phyloP scores from a whole-genome alignment of 768 basidiomycete species.

The Hericium erinaceus region DNA sequence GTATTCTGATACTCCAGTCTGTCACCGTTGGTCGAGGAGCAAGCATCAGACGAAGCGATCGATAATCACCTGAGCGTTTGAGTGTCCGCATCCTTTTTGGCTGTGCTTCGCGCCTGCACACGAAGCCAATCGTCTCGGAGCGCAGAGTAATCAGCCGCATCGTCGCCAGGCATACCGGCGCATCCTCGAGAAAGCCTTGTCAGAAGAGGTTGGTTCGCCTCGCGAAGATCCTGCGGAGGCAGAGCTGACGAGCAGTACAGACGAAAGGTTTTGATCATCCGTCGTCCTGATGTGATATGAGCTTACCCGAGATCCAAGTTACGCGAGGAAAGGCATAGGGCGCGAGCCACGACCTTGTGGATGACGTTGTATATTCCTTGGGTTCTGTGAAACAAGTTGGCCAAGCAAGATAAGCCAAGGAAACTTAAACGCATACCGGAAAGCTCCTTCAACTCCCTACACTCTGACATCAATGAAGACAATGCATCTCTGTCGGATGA shows the following conservation, averaged over 20 bases:
- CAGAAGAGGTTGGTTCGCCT: conserved; percentile 36
- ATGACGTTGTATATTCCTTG: background rate
- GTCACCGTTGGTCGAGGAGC: background rate
- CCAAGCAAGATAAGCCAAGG: too few relatives aligned
- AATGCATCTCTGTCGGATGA: conserved; percentile 7
- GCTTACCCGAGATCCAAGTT: background rate
- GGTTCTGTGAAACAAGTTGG: too few relatives aligned
- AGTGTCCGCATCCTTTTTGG: too few relatives aligned
- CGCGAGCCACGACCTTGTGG: conserved; percentile 6
- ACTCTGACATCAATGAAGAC: conserved; percentile 2
- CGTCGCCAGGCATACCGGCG: conserved; percentile 58
- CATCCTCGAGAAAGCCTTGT: conserved; percentile 46
- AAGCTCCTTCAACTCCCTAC: conserved; percentile 6
- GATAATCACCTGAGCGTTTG: background rate
- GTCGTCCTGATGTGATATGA: too few relatives aligned
- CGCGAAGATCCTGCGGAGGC: conserved; percentile 47
- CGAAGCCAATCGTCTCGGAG: conserved; percentile 59
- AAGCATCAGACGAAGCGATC: background rate
- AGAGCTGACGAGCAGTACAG: background rate
- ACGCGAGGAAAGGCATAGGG: conserved; percentile 6
- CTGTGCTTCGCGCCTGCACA: too few relatives aligned
- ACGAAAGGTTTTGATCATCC: too few relatives aligned
- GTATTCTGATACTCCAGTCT: conserved; percentile 34
- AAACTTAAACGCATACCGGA: conserved; percentile 3
- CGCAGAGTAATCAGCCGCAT: conserved; percentile 43